These are phyloP conservation scores for Ampelocalamus luodianensis DNA, from an alignment of 176 grass and related monocot genomes.

Conservation along the genomic window DNA sequence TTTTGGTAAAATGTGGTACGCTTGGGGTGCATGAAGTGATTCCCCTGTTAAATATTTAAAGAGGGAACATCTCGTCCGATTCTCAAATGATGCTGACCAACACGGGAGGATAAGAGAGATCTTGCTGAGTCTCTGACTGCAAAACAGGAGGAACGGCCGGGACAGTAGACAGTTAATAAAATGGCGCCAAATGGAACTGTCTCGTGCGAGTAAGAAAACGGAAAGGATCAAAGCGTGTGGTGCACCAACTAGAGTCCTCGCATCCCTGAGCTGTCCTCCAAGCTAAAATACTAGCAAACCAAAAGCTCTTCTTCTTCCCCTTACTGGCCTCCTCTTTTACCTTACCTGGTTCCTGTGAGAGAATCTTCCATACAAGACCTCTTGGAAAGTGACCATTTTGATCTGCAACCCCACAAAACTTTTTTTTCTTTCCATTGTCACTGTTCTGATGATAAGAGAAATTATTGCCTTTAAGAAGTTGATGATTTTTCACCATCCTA, in stretches of 20 bases:
- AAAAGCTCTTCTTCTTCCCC: neutral
- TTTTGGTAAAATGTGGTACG: neutral
- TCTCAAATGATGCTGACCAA: constrained; percentile 51
- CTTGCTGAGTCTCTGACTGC: neutral
- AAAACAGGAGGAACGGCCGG: constrained; percentile 29
- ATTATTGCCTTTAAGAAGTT: neutral
- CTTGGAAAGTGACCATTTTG: neutral
- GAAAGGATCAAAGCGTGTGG: constrained; percentile 41
- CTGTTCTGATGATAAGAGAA: neutral
- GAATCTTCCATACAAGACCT: neutral
- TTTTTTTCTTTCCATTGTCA: neutral
- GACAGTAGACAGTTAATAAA: constrained; percentile 33
- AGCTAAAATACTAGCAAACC: constrained; percentile 41
- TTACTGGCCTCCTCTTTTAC: neutral
- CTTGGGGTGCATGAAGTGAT: constrained; percentile 11
- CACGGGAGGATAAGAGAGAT: neutral
- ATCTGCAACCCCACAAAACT: neutral
- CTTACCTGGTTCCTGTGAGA: neutral
- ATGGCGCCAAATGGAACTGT: constrained; percentile 78
- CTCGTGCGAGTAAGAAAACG: constrained; percentile 30
- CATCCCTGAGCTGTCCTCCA: constrained; percentile 64
- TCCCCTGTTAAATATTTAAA: neutral
- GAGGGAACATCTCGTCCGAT: constrained; percentile 42
- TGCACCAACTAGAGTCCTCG: constrained; percentile 72
- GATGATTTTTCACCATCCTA: neutral